These are phyloP conservation scores for Pelargonium australe DNA, from an alignment of 441 rosid genomes.

Conservation along the genomic window DNA sequence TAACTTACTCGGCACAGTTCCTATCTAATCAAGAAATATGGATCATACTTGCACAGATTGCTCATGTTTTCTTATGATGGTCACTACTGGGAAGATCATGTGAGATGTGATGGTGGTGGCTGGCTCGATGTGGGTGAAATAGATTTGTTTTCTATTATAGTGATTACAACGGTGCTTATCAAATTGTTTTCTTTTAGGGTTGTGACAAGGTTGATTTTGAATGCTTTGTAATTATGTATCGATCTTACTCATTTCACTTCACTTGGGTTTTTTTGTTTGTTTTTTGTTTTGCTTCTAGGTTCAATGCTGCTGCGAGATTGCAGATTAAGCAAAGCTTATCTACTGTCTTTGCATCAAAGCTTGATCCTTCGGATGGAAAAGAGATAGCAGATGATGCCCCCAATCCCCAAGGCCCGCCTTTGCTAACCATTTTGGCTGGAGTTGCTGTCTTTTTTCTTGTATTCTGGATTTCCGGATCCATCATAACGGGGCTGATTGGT, in stretches of 20 bases:
- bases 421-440: constrained; percentile 34
- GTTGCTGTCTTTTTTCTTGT: constrained; percentile 18
- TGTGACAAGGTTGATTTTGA: neutral
- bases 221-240: neutral
- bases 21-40: neutral
- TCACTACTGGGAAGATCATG: neutral
- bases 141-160: neutral
- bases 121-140: neutral
- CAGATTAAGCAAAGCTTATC: constrained; percentile 12
- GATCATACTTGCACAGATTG: neutral
- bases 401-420: constrained; percentile 29
- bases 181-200: neutral
- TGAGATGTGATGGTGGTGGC: too few species aligned
- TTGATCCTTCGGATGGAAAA: constrained; percentile 21
- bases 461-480: constrained; percentile 32
- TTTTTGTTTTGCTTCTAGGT: constrained; percentile 12
- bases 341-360: constrained; percentile 25
- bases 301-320: constrained; percentile 9
- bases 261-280: neutral
- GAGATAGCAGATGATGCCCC: constrained; percentile 18
- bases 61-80: neutral
- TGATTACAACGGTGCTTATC: neutral
- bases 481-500: constrained; percentile 25
- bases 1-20: neutral
- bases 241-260: neutral